Evolutionary conservation across 139 green algal genomes (phyloP).

Genomic region (Chlorella sp.): DNA sequence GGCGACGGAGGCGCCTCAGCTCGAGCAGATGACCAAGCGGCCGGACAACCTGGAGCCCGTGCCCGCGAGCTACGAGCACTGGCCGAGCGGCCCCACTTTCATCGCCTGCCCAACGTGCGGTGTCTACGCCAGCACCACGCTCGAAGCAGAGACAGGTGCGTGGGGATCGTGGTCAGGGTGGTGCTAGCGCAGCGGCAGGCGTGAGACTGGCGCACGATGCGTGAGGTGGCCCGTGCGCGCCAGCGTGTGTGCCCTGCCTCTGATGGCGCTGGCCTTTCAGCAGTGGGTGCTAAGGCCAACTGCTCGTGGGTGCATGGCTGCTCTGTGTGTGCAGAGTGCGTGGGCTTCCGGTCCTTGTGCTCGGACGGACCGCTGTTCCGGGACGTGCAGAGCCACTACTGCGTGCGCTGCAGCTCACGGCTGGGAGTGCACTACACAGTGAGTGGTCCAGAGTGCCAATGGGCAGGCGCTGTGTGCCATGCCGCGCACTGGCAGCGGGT

Average conservation of each 20-base stretch:
- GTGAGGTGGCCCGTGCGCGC: neutral
- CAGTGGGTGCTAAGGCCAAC: neutral
- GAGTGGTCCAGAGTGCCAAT: neutral
- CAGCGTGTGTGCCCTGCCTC: neutral
- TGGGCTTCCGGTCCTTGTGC: neutral
- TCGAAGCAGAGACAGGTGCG: neutral
- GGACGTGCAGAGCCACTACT: neutral
- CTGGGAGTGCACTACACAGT: slow-evolving; percentile 1
- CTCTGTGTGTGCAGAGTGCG: neutral
- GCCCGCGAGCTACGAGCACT: neutral
- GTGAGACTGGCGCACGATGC: neutral
- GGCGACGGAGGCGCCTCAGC: no score
- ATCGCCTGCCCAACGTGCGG: neutral
- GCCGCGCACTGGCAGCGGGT: no score
- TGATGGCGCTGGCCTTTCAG: neutral
- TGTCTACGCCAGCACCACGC: neutral
- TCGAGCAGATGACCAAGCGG: no score
- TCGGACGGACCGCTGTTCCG: neutral
- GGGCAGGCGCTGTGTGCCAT: neutral
- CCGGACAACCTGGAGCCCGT: neutral
- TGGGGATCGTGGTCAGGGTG: neutral
- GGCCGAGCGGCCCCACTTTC: neutral
- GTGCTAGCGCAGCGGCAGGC: neutral
- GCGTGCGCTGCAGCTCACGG: neutral
- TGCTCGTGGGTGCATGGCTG: neutral